A percentile compares a stretch with the other conserved stretches of the same genome.
phyloP scores from a whole-genome alignment of 208 protist genomes.

The Trypanosoma lewisi region DNA sequence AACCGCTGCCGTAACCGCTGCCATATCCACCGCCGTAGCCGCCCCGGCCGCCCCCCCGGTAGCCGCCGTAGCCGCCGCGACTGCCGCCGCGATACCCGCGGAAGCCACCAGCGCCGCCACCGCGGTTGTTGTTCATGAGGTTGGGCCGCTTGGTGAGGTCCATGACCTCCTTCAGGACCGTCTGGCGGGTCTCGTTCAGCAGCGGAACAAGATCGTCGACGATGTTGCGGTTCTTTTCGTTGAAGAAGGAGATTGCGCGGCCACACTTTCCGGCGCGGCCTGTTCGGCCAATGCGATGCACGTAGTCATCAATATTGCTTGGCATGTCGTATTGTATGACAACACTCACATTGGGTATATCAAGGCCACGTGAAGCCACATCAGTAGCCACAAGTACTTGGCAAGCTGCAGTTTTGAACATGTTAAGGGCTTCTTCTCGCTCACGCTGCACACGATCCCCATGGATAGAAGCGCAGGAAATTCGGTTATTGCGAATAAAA shows the following conservation, averaged over 20 bases:
- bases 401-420: slow-evolving; percentile 89
- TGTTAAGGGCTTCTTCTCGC: slow-evolving; percentile 86
- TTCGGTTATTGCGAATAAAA: slow-evolving; percentile 84
- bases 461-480: slow-evolving; percentile 95
- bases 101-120: slow-evolving; percentile 31
- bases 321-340: slow-evolving; percentile 99
- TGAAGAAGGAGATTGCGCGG: slow-evolving; percentile 96
- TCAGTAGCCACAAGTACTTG: slow-evolving; percentile 97
- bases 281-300: slow-evolving; percentile 99
- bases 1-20: slow-evolving; percentile 18
- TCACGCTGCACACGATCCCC: slow-evolving; percentile 94
- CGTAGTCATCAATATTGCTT: slow-evolving; percentile 99
- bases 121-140: slow-evolving; percentile 41
- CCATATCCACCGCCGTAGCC: slow-evolving; percentile 12
- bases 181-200: slow-evolving; percentile 83
- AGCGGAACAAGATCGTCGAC: slow-evolving; percentile 87
- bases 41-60: slow-evolving; percentile 28
- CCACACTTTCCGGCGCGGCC: slow-evolving; percentile 97
- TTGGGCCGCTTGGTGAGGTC: slow-evolving; percentile 82
- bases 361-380: slow-evolving; percentile 96
- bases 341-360: slow-evolving; percentile 96
- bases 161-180: slow-evolving; percentile 66
- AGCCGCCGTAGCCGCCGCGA: slow-evolving; percentile 32
- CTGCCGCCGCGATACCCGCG: slow-evolving; percentile 36
- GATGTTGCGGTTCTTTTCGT: slow-evolving; percentile 92